Percentiles rank a stretch among this genome's conserved stretches.
These are phyloP conservation scores for Trichosporon asahii DNA, from an alignment of 1,284 basidiomycete species.

Conservation along the genomic window DNA sequence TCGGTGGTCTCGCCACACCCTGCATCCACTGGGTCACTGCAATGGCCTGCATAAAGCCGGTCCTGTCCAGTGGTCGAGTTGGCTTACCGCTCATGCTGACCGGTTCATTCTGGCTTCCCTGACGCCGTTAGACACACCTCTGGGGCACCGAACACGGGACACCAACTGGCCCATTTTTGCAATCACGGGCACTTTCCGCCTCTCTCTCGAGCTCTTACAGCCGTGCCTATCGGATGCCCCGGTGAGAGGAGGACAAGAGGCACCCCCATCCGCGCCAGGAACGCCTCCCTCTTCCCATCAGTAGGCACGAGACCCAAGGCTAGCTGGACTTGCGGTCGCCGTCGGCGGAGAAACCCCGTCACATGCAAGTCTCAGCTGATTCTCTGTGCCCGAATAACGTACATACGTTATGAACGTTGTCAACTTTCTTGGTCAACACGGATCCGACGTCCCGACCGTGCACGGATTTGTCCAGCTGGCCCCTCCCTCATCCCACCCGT, in stretches of 20 bases:
- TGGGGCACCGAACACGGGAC: conserved; percentile 6
- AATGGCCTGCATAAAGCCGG: no score
- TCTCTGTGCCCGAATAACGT: conserved; percentile 5
- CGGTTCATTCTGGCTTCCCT: background rate
- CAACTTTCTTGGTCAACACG: background rate
- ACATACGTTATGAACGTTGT: background rate
- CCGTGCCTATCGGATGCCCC: no score
- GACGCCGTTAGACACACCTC: background rate
- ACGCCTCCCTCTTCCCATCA: background rate
- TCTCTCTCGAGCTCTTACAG: no score
- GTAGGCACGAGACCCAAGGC: background rate
- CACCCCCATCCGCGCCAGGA: background rate
- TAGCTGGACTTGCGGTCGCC: background rate
- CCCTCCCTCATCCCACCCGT: no score
- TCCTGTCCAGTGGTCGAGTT: background rate
- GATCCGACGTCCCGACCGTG: background rate
- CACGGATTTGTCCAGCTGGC: background rate
- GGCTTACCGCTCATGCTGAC: background rate
- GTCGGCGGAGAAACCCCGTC: conserved; percentile 9
- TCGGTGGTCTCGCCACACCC: background rate
- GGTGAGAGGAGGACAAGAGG: background rate
- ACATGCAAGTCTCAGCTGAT: conserved; percentile 11
- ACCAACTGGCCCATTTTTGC: background rate
- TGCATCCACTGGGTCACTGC: no score
- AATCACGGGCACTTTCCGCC: background rate